Conservation (phyloP, 2,329 filamentous ascomycete genomes). For the Nannizziopsis barbatae region DNA sequence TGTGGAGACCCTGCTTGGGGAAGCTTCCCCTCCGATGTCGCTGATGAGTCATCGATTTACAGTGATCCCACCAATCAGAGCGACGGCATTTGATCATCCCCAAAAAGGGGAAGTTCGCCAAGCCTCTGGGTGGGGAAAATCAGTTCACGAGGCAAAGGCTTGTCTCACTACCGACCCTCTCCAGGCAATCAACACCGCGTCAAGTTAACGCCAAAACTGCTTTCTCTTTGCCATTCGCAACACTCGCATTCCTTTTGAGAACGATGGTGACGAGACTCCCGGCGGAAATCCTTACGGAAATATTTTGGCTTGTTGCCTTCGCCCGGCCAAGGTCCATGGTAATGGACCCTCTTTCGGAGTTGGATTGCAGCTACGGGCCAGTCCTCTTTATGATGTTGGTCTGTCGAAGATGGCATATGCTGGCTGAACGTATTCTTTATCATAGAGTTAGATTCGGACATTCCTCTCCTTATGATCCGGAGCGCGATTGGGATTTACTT, state of each 20-base stretch:
- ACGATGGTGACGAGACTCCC: neutral
- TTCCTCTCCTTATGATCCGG: neutral
- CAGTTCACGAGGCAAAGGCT: too few relatives aligned
- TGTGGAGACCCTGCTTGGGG: neutral
- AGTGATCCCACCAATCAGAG: neutral
- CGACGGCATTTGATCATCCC: neutral
- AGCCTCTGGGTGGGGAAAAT: too few relatives aligned
- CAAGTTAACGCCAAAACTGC: too few relatives aligned
- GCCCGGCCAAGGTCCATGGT: neutral
- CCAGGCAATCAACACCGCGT: too few relatives aligned
- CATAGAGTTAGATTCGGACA: neutral
- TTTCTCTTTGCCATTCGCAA: too few relatives aligned
- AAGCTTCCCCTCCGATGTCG: constrained; percentile 9
- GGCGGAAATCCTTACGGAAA: neutral
- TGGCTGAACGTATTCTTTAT: neutral
- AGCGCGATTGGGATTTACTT: neutral
- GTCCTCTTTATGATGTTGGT: neutral
- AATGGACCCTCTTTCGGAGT: neutral
- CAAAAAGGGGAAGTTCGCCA: neutral
- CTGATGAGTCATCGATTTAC: constrained; percentile 5
- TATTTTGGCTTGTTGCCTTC: neutral
- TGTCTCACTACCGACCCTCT: too few relatives aligned
- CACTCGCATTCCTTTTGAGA: too few relatives aligned
- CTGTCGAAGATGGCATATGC: neutral
- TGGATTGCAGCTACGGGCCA: neutral